phyloP scores from a whole-genome alignment of 768 basidiomycete genomes.

The Lentinula detonsa region DNA sequence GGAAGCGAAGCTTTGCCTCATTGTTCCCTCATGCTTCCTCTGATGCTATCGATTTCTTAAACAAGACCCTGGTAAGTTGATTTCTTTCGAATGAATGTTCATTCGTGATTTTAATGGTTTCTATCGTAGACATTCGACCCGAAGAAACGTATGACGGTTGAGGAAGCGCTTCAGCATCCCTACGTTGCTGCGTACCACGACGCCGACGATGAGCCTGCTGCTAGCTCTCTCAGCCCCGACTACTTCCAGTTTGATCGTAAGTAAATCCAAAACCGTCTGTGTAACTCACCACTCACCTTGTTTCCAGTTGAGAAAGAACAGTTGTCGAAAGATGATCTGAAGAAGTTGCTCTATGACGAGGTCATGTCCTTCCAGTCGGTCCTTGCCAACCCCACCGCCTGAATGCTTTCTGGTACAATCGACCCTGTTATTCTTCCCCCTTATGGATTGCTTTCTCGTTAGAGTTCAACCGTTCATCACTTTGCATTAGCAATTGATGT shows the following conservation, averaged over 20 bases:
- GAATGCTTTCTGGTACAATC: not conserved
- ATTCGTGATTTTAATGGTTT: not conserved
- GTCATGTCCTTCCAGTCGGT: slow-evolving; percentile 70
- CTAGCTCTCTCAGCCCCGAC: slow-evolving; percentile 70
- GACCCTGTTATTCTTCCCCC: not conserved
- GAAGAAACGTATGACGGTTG: slow-evolving; percentile 78
- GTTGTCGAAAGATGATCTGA: slow-evolving; percentile 73
- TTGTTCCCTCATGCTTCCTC: slow-evolving; percentile 76
- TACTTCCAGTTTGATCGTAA: slow-evolving; percentile 89
- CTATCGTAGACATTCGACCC: slow-evolving; percentile 74
- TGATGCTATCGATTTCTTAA: slow-evolving; percentile 67
- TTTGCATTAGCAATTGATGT: not conserved
- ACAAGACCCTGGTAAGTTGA: slow-evolving; percentile 55
- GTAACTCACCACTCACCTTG: not conserved
- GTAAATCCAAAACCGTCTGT: not conserved
- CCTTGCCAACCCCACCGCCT: slow-evolving; percentile 30
- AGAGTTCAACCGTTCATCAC: not conserved
- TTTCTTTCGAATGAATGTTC: not conserved
- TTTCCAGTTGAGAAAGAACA: slow-evolving; percentile 51
- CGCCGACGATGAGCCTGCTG: slow-evolving; percentile 83
- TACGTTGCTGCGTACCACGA: slow-evolving; percentile 82
- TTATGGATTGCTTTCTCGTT: not conserved
- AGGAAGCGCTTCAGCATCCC: slow-evolving; percentile 78
- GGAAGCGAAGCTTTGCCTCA: slow-evolving; percentile 60
- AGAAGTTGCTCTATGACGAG: slow-evolving; percentile 80